Conservation (phyloP, 345 rosid genomes). For the Moricandia arvensis region DNA sequence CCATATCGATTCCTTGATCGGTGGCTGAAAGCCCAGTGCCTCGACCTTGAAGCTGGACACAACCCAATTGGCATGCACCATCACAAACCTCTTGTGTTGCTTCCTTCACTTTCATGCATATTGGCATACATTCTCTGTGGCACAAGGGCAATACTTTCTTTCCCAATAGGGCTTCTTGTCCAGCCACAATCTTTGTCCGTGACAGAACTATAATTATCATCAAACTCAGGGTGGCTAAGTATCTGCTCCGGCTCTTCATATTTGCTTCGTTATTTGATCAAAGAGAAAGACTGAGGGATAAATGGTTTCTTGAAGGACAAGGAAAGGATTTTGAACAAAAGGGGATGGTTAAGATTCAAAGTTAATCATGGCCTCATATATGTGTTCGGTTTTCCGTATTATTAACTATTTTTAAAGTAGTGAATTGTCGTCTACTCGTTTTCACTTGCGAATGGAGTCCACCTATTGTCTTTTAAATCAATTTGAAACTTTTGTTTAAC, state of each 20-base stretch:
- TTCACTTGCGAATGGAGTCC: background rate
- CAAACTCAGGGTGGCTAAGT: constrained; percentile 18
- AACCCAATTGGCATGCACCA: constrained; percentile 5
- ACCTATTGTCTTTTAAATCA: background rate
- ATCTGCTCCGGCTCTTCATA: constrained; percentile 19
- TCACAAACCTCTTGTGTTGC: constrained; percentile 26
- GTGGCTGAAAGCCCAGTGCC: constrained; percentile 31
- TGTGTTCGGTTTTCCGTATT: background rate
- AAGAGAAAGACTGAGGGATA: background rate
- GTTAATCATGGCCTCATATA: constrained; percentile 15
- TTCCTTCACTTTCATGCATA: constrained; percentile 32
- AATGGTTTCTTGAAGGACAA: constrained; percentile 8
- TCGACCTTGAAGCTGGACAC: constrained; percentile 38
- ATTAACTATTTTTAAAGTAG: constrained; percentile 1
- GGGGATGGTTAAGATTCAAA: constrained; percentile 22
- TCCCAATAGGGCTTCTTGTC: constrained; percentile 37
- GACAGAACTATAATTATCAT: constrained; percentile 26
- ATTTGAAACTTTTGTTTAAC: constrained; percentile 1
- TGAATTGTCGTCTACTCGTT: no score
- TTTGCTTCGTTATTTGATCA: background rate
- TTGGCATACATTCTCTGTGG: constrained; percentile 33
- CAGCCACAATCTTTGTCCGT: constrained; percentile 10
- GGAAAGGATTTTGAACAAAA: constrained; percentile 1
- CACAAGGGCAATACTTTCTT: constrained; percentile 36
- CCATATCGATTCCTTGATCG: constrained; percentile 28